Evolutionary conservation across 306 rosid species (phyloP), one percentile per base, ranked within the genome.

Genomic region (Sphenostylis stenocarpa): DNA sequence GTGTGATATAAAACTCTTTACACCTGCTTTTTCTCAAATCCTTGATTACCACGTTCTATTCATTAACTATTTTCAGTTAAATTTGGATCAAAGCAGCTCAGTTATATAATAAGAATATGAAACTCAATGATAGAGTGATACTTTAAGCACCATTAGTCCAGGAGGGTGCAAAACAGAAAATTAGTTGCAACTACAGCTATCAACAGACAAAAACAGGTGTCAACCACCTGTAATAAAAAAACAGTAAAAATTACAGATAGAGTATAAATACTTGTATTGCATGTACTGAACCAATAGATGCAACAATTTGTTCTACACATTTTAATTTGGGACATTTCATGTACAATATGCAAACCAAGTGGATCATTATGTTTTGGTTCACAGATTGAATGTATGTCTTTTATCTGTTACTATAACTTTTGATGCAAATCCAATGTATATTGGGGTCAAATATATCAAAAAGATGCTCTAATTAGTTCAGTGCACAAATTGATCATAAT

Each of bases 1-100:
- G 9, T 53, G 78, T 14, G 33, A 14, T 44, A 79, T 63, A 38
- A 71, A 65, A 14, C 10, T 29, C 51, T 21, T 21, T 51, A 17
- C 67, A 41, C 56, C 29, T 41, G n/a, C 11, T 65, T 36, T 80
- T 63, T 55, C 79, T 80, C 68, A 43, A 64, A 33, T 69, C 53
- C 41, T 4, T 58, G 55, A 45, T 58, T 78, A 78, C 62, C 68
- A 34, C n/a, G 23, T 31, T 75, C 60, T 49, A 57, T 57, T 41
- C 56, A 24, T 48, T n/a, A 41, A 12, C 28, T 24, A 56, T 57
- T 73, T 70, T 13, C 48, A 1, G 48, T 26, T 39, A 26, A 58
- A 73, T 58, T 56, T 57, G 67, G 77, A 73, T 57, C 15, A 57
- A 73, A 39, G 29, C 36, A 33, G 28, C 63, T 51, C 33, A 70